Base-by-base conservation (phyloP, 2,329 filamentous ascomycete genomes). In the Albifimbria verrucaria region DNA sequence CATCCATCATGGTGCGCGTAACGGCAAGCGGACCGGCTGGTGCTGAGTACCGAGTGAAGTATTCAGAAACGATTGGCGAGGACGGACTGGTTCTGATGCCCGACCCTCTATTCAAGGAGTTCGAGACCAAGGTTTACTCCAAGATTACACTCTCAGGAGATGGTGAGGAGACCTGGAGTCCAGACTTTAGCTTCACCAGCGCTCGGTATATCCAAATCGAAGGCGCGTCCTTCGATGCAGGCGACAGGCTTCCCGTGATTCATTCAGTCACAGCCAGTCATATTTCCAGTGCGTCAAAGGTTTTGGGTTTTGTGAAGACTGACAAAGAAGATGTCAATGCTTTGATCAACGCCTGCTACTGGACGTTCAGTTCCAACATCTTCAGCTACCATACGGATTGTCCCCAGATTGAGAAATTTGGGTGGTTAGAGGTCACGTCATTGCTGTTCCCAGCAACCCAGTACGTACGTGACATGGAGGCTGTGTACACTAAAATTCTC, bases 361-460 rank as follows among this genome's bases (percentile, higher is more conserved):
- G 74, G 73, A 71, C 72, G 1, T 76, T 76, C 47, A 66, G 64
- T 39, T 69, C 65, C 45, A 75, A 75, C 55, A 62, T 75, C 17
- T 74, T 74, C 55, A 74, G 71, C 51, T 77, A 77, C 58, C 75
- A 77, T 54, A 77, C 75, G 2, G 74, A 78, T 56, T 76, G 73
- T 52, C 72, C 72, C 6, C 72, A 75, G 55, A 73, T 76, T 28
- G 72, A 77, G 57, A 77, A 78, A 53, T 77, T 77, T 42, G 75
- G 72, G 1, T 77, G 75, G 75, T 67, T 77, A 0, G 75, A 78
- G 58, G 75, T 77, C 6, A 75, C 75, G 1, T 70, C 73, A 50
- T 63, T 78, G 11, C 72, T 77, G 6, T 70, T 71, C 15, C 72
- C 74, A 0, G 69, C 72, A 0, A 76, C 74, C 1, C 75, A 77